phyloP scores from a whole-genome alignment of 306 rosid species.

The Prunus armeniaca region DNA sequence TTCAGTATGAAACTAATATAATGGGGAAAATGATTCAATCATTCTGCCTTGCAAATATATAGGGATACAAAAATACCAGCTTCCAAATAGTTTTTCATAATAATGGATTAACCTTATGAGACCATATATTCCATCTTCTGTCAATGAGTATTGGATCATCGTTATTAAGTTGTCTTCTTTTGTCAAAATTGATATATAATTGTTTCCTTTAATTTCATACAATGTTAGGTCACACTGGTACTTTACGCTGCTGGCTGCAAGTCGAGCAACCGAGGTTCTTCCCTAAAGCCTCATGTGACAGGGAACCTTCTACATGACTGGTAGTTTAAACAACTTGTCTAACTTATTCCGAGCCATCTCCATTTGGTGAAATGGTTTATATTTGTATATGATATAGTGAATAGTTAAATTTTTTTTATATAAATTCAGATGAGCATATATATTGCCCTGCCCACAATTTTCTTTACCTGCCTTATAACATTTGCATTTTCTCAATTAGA shows the following conservation, averaged over 20 bases:
- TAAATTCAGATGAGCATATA: background rate
- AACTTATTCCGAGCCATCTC: constrained; percentile 11
- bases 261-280: constrained; percentile 65
- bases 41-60: background rate
- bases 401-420: background rate
- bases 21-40: background rate
- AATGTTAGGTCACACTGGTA: constrained; percentile 58
- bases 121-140: background rate
- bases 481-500: background rate
- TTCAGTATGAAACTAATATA: background rate
- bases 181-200: background rate
- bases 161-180: background rate
- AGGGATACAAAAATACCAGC: background rate
- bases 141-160: background rate
- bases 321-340: constrained; percentile 41
- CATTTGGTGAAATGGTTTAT: background rate
- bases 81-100: background rate
- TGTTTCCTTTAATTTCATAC: constrained; percentile 19
- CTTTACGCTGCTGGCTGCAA: constrained; percentile 68
- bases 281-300: constrained; percentile 69
- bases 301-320: constrained; percentile 77
- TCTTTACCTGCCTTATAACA: background rate
- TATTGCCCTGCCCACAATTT: background rate
- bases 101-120: background rate
- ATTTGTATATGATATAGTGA: background rate